Percentiles rank a stretch among this genome's conserved stretches.
These are phyloP conservation scores for Heimioporus sp. DNA, from an alignment of 768 basidiomycete genomes.

Conservation along the genomic window DNA sequence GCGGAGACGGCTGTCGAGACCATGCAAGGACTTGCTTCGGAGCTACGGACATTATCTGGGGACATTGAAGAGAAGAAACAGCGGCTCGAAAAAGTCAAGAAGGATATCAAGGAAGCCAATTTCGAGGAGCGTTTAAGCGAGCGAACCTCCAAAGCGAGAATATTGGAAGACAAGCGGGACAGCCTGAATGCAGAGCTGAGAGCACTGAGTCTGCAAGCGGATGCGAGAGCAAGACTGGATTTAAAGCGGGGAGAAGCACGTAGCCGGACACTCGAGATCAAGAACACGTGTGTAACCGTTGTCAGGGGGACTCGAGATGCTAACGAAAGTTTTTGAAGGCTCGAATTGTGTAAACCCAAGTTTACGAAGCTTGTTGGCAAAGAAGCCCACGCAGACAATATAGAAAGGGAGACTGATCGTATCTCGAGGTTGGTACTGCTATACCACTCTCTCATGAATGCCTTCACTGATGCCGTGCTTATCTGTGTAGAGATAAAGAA, in stretches of 20 bases:
- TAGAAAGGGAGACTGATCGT: constrained; percentile 72
- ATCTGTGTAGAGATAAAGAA: constrained; percentile 60
- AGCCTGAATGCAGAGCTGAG: constrained; percentile 67
- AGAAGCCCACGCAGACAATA: constrained; percentile 56
- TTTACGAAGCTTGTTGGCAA: constrained; percentile 64
- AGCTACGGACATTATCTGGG: constrained; percentile 49
- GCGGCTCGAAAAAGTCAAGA: constrained; percentile 57
- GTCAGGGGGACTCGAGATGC: not conserved
- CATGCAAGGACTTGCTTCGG: constrained; percentile 50
- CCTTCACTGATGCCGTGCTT: not conserved
- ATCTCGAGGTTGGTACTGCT: constrained; percentile 50
- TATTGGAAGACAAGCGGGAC: constrained; percentile 69
- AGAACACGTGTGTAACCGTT: constrained; percentile 54
- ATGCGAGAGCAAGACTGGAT: constrained; percentile 74
- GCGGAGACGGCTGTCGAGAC: constrained; percentile 58
- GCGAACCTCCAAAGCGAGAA: constrained; percentile 49
- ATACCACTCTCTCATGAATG: not conserved
- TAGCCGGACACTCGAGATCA: constrained; percentile 62
- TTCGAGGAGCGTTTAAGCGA: constrained; percentile 65
- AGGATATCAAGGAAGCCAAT: constrained; percentile 55
- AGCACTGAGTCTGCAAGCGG: constrained; percentile 72
- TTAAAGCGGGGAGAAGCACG: constrained; percentile 68
- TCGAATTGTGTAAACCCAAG: constrained; percentile 58
- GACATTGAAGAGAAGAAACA: constrained; percentile 71
- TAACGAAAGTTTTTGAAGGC: constrained; percentile 39